Base-by-base conservation (phyloP, 495 filamentous ascomycete genomes). In the Podospora didyma region DNA sequence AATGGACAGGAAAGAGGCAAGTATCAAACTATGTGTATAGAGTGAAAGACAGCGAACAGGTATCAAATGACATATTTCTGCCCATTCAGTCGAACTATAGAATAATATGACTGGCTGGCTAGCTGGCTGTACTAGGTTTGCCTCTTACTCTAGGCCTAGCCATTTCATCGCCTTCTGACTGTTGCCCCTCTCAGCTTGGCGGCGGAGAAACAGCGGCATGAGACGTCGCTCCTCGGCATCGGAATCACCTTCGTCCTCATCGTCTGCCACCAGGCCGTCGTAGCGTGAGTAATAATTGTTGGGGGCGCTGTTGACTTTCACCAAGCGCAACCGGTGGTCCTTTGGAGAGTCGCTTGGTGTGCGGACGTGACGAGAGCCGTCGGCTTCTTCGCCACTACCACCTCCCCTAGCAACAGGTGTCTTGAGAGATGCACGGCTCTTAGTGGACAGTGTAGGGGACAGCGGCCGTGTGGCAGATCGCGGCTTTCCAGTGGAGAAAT, bases 131-230 rank as follows among this genome's bases (percentile, higher is more conserved):
- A n/a, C n/a, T n/a, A n/a, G n/a, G n/a, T n/a, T n/a, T n/a, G n/a
- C n/a, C n/a, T n/a, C 26, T 31, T 47, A 57, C 28, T 24, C 57
- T n/a, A 66, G 6, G 3, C 63, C 64, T 46, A 69, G 53, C 61
- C 53, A 62, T 57, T 42, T 58, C 49, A 64, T 23, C 7, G 66
- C 66, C 59, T 68, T 68, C 24, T 37, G 26, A 26, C 54, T 44
- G 22, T 49, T 50, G 10, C 61, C 61, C 17, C 22, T 19, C 16
- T 51, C 54, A 42, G 50, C 39, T 24, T 47, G 17, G 54, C 56
- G 48, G 22, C 49, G 21, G 45, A 62, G 22, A 34, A 58, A 57
- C 46, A 64, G 20, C 11, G 66, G 66, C 63, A 66, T 62, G 37
- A 66, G 47, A 41, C 61, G 24, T 1, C 60, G 56, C 47, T 59